Evolutionary conservation across 805 yeast genomes (phyloP), one percentile per base, ranked within the genome.

Genomic region (Wickerhamiella australiensis): DNA sequence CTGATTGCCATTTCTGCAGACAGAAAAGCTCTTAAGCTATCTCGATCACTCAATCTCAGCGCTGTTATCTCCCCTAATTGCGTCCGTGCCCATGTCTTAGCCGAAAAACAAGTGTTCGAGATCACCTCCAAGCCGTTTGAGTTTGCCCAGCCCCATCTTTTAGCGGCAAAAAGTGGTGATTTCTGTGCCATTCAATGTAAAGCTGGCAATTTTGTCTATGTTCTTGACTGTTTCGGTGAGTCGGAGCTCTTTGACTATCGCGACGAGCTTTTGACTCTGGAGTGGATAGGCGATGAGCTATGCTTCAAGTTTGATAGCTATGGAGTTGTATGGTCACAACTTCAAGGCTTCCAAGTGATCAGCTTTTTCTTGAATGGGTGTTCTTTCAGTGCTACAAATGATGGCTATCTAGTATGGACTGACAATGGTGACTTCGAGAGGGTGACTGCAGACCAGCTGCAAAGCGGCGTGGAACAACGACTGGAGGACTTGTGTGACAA

Each of bases 181-280:
- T 25, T 8, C n/a, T 41, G 44, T 25, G 44, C 44, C 5, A 41
- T 41, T n/a, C 31, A 41, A 12, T 41, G 44, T n/a, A n/a, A 13
- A 4, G 13, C 38, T 17, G 11, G 20, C 7, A 11, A n/a, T 33
- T 33, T 33, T 33, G 38, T 33, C 21, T 17, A 15, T 5, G 38
- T 33, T 4, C 4, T 33, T 15, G 38, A 33, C 11, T 5, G 21
- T 4, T 17, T 33, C 15, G 38, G 38, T 9, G 20, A 15, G 3
- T 33, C 38, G 20, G 38, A n/a, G 21, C 6, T 33, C 5, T n/a
- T 33, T 33, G 20, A 33, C n/a, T 33, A 33, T 33, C 38, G 38
- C 5, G 38, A 5, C 5, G 8, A 15, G 3, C 7, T 33, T n/a
- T 4, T 9, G 4, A n/a, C 13, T 29, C 38, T 33, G 6, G 38